A percentile compares a stretch with the other conserved stretches of the same genome.
Conservation (phyloP, 164 flowering plant species). For the Echeveria elegans region DNA sequence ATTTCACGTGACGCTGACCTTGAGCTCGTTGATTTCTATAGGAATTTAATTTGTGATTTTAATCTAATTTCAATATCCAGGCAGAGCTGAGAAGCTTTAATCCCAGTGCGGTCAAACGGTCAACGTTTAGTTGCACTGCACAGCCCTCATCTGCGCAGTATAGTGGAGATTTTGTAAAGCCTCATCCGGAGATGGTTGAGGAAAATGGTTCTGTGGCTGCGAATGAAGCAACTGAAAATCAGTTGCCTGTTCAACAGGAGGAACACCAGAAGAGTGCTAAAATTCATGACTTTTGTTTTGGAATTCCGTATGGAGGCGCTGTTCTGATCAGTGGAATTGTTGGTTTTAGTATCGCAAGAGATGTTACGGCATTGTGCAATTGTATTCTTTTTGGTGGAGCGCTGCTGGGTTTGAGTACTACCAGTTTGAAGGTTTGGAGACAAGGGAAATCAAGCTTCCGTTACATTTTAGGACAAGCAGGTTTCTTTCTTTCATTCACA, state of each 20-base stretch:
- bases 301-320: slow-evolving; percentile 84
- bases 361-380: slow-evolving; percentile 32
- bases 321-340: slow-evolving; percentile 61
- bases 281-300: slow-evolving; percentile 90
- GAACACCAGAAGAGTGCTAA: slow-evolving; percentile 41
- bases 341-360: slow-evolving; percentile 62
- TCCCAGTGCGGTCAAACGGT: background rate
- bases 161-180: slow-evolving; percentile 20
- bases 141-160: slow-evolving; percentile 24
- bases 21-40: background rate
- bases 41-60: background rate
- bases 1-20: too few relatives aligned
- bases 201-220: slow-evolving; percentile 18
- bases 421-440: slow-evolving; percentile 82
- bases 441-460: slow-evolving; percentile 83
- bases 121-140: slow-evolving; percentile 21
- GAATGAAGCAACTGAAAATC: slow-evolving; percentile 19
- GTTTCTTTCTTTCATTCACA: slow-evolving; percentile 18
- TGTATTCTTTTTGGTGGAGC: slow-evolving; percentile 68
- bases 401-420: slow-evolving; percentile 53
- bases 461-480: slow-evolving; percentile 87
- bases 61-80: background rate
- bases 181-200: slow-evolving; percentile 18
- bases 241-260: slow-evolving; percentile 23
- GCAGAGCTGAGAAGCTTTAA: background rate